Percentiles rank a stretch among this genome's conserved stretches.
These are phyloP conservation scores for Amauroascus niger DNA, from an alignment of 2,329 filamentous ascomycete genomes.

Conservation along the genomic window DNA sequence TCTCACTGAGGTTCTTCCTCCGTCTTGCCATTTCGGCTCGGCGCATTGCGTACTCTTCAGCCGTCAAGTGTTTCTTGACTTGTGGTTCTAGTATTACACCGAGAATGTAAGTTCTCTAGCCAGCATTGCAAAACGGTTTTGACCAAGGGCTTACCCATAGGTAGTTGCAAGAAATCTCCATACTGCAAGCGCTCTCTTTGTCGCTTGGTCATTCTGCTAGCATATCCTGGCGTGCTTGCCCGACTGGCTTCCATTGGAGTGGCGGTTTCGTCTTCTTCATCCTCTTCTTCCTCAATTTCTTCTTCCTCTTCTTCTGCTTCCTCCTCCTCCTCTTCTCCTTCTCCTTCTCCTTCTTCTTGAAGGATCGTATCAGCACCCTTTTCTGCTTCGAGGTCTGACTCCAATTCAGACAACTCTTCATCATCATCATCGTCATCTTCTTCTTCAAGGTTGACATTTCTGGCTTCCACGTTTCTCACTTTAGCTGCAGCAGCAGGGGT, in stretches of 20 bases:
- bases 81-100: constrained; percentile 46
- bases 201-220: constrained; percentile 57
- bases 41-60: constrained; percentile 63
- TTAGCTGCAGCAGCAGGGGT: constrained; percentile 29
- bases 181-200: constrained; percentile 53
- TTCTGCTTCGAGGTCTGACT: constrained; percentile 40
- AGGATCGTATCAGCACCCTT: constrained; percentile 42
- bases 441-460: constrained; percentile 38
- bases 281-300: constrained; percentile 35
- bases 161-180: constrained; percentile 43
- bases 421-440: constrained; percentile 45
- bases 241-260: constrained; percentile 44
- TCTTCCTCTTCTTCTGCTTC: constrained; percentile 30
- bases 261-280: constrained; percentile 33
- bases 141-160: constrained; percentile 41
- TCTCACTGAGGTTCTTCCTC: constrained; percentile 64
- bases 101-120: neutral
- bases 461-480: constrained; percentile 39
- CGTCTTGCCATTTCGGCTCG: constrained; percentile 64
- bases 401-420: constrained; percentile 39
- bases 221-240: constrained; percentile 49
- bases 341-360: constrained; percentile 32
- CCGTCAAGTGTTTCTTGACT: constrained; percentile 62
- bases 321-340: constrained; percentile 25
- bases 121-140: neutral